Evolutionary conservation across 345 rosid species (phyloP), one percentile per base, ranked within the genome.

Genomic region (Gossypium ekmanianum): DNA sequence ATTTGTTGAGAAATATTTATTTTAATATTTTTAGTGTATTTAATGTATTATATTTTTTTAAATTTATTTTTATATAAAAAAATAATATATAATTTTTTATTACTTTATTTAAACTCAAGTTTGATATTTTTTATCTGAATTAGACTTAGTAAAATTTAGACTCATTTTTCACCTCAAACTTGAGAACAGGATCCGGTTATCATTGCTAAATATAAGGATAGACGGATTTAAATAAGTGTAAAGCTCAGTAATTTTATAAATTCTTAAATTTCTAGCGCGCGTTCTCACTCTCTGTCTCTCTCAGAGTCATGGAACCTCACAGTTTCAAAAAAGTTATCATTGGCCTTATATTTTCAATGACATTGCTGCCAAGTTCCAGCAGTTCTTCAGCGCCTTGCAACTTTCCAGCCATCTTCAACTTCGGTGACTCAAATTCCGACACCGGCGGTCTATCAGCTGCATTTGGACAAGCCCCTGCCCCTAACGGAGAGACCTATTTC

Each of bases 381-480:
- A n/a, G 2, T n/a, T 73, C 79, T 2, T 77, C 78, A 12, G 82
- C 77, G 18, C 72, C 17, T 1, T 90, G 93, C 41, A 39, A 79
- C 39, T 87, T 90, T 65, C 97, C 95, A 4, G 98, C 95, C 55
- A 87, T 92, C 61, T 92, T 84, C 64, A 84, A 84, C 83, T 84
- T 84, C 76, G 84, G 86, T 18, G 87, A 84, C 77, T 84, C 85
- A 27, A 80, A 81, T 41, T 84, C 81, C 78, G 85, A 82, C 75
- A 81, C 85, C 55, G 97, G 98, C 13, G 94, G 98, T 68, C 82
- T 92, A 77, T 94, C 98, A 0, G 94, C 98, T 0, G 92, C 83
- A 10, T 92, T 88, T 47, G 97, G 97, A 14, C 97, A 91, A 69
- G 93, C 92, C 16, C 86, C 80, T 44, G 80, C 88, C 8, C 98